These are phyloP conservation scores for Zymoseptoria brevis DNA, from an alignment of 2,329 filamentous ascomycete genomes.

Conservation along the genomic window DNA sequence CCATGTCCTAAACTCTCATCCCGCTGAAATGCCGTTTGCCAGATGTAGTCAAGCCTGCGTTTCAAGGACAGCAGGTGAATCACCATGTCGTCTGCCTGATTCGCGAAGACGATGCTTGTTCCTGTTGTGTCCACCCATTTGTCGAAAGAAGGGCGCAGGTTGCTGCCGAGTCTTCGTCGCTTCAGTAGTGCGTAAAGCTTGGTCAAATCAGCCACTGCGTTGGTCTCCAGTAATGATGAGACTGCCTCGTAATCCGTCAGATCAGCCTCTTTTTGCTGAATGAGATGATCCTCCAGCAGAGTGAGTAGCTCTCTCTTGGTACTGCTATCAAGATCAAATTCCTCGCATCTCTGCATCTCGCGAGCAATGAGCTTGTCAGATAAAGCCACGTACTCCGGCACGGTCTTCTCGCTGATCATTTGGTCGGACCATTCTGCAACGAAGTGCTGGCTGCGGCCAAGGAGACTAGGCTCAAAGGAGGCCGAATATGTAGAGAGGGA, in stretches of 20 bases:
- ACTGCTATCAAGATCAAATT: conserved; percentile 71
- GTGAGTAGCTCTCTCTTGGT: conserved; percentile 72
- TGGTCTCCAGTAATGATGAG: conserved; percentile 62
- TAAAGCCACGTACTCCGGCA: conserved; percentile 68
- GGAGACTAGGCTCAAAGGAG: conserved; percentile 69
- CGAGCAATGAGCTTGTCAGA: conserved; percentile 60
- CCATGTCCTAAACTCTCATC: conserved; percentile 70
- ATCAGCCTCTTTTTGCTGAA: conserved; percentile 55
- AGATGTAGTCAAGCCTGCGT: conserved; percentile 66
- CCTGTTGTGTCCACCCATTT: conserved; percentile 72
- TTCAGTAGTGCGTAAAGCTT: conserved; percentile 71
- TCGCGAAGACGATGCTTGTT: conserved; percentile 65
- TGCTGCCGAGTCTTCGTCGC: conserved; percentile 60
- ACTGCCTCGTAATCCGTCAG: conserved; percentile 47
- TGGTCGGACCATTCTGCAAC: conserved; percentile 62
- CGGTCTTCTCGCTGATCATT: conserved; percentile 50
- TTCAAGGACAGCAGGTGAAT: conserved; percentile 74
- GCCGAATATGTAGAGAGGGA: conserved; percentile 73
- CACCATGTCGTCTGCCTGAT: conserved; percentile 76
- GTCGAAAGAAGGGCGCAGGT: conserved; percentile 65
- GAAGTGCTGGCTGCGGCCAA: conserved; percentile 60
- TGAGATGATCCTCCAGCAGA: conserved; percentile 63
- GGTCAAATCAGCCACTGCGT: conserved; percentile 62
- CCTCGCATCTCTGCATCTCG: conserved; percentile 70
- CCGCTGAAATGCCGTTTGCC: conserved; percentile 66